Conservation (phyloP, 306 rosid genomes). For the Quercus suber region DNA sequence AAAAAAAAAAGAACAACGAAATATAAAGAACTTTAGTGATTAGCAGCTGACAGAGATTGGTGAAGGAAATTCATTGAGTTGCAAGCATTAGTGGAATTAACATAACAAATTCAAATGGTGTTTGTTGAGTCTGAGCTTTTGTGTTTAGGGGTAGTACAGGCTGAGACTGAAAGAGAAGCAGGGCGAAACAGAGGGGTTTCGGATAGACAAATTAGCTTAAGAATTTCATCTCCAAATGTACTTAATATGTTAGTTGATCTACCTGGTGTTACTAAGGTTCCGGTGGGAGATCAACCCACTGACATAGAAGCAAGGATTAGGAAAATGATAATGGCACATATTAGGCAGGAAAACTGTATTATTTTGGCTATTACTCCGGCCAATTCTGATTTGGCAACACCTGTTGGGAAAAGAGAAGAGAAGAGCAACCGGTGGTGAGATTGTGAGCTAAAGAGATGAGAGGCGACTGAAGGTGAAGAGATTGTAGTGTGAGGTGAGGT, state of each 20-base stretch:
- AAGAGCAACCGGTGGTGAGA: too few species aligned
- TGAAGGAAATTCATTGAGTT: not conserved
- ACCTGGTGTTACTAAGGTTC: conserved; percentile 97
- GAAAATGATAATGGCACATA: conserved; percentile 93
- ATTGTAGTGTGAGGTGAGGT: too few species aligned
- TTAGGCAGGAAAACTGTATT: conserved; percentile 77
- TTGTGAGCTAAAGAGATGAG: too few species aligned
- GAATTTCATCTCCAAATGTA: conserved; percentile 92
- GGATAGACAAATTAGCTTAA: conserved; percentile 89
- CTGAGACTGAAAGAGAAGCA: conserved; percentile 92
- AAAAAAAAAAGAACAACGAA: too few species aligned
- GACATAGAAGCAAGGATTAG: conserved; percentile 95
- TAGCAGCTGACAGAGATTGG: too few species aligned
- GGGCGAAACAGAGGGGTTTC: conserved; percentile 97
- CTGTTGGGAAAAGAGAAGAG: too few species aligned
- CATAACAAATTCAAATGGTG: not conserved
- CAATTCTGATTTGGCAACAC: conserved; percentile 90
- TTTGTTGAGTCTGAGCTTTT: not conserved
- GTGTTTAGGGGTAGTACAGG: conserved; percentile 22
- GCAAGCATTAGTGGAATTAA: not conserved
- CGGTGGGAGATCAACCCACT: conserved; percentile 97
- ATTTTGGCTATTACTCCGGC: conserved; percentile 96
- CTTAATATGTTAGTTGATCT: conserved; percentile 96
- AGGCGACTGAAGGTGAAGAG: too few species aligned
- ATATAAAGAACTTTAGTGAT: too few species aligned